Percentiles rank a stretch among this genome's conserved stretches.
phyloP scores from a whole-genome alignment of 768 basidiomycete genomes.

The Saitozyma podzolica region DNA sequence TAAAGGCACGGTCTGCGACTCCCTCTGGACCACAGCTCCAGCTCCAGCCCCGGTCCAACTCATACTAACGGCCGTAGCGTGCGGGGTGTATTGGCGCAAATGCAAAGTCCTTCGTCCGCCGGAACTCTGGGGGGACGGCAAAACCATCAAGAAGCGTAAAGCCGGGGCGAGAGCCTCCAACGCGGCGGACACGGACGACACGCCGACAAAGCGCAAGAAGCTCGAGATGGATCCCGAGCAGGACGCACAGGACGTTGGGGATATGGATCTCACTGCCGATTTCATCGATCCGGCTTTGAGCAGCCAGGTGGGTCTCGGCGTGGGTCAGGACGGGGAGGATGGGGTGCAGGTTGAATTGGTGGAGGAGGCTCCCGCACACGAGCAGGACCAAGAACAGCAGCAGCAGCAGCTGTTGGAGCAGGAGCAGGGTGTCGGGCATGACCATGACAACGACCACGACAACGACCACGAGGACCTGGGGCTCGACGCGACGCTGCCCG shows the following conservation, averaged over 20 bases:
- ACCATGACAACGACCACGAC: not conserved
- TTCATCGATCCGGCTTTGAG: too few species aligned
- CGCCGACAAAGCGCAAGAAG: not conserved
- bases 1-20: not conserved
- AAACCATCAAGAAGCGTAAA: slow-evolving; percentile 30
- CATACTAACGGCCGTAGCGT: slow-evolving; percentile 18
- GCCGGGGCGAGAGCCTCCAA: not conserved
- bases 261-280: not conserved
- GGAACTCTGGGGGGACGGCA: slow-evolving; percentile 45
- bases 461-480: not conserved
- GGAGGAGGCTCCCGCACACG: not conserved
- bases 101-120: slow-evolving; percentile 42
- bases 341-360: too few species aligned
- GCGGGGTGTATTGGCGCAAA: slow-evolving; percentile 43
- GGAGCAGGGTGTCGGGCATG: not conserved
- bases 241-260: not conserved
- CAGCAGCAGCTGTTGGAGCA: not conserved
- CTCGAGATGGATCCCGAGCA: not conserved
- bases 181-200: not conserved
- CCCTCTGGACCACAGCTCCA: not conserved
- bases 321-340: too few species aligned
- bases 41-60: too few species aligned
- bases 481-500: not conserved
- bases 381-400: not conserved
- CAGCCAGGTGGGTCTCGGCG: too few species aligned